Evolutionary conservation across 2,329 filamentous ascomycete genomes (phyloP).

Genomic region (Pseudogymnoascus sp.): DNA sequence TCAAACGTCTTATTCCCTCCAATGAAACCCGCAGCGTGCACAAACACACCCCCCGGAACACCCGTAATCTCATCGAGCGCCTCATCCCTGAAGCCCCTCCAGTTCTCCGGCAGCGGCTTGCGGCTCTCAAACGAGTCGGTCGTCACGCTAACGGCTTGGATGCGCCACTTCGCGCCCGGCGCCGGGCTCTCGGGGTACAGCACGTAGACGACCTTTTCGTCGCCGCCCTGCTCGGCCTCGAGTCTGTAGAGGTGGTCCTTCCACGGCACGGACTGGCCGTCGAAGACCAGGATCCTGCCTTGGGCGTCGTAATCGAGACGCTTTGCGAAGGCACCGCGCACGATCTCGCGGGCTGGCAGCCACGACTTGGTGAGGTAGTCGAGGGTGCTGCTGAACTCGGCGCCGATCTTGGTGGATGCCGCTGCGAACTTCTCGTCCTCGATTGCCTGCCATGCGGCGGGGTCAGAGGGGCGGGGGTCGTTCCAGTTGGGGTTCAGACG

Average conservation of each 20-base stretch:
- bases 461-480: constrained; percentile 47
- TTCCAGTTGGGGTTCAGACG: constrained; percentile 78
- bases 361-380: constrained; percentile 68
- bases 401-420: constrained; percentile 77
- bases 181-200: constrained; percentile 78
- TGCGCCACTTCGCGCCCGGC: constrained; percentile 77
- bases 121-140: constrained; percentile 85
- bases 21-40: constrained; percentile 92
- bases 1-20: constrained; percentile 90
- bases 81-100: constrained; percentile 84
- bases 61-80: constrained; percentile 67
- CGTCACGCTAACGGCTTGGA: constrained; percentile 81
- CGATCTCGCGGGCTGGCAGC: constrained; percentile 78
- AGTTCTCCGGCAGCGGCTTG: constrained; percentile 81
- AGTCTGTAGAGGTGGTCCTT: constrained; percentile 91
- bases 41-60: constrained; percentile 73
- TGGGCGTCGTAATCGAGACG: constrained; percentile 60
- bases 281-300: constrained; percentile 75
- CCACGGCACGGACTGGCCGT: constrained; percentile 76
- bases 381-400: constrained; percentile 77
- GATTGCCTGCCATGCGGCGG: constrained; percentile 53
- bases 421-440: constrained; percentile 74
- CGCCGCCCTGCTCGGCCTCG: constrained; percentile 51
- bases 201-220: constrained; percentile 68
- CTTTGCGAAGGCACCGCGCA: constrained; percentile 65